Evolutionary conservation across 164 flowering plant species (phyloP).

Genomic region (Hamamelis virginiana): DNA sequence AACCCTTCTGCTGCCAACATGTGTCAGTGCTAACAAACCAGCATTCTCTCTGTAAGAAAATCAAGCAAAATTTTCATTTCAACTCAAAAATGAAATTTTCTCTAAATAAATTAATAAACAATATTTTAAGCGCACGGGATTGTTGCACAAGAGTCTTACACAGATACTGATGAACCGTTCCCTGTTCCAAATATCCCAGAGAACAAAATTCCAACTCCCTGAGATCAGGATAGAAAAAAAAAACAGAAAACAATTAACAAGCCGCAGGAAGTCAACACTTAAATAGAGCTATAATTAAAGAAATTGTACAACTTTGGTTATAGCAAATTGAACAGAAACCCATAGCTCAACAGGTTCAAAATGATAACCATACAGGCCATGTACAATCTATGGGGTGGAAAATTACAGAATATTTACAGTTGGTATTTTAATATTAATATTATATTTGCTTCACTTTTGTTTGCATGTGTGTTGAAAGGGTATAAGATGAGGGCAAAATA

Average conservation of each 20-base stretch:
- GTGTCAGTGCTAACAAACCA: constrained; percentile 81
- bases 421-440: no score
- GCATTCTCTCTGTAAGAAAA: constrained; percentile 71
- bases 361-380: no score
- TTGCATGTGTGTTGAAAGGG: no score
- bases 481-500: no score
- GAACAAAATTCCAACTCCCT: constrained; percentile 79
- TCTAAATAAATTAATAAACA: not conserved
- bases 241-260: not conserved
- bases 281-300: not conserved
- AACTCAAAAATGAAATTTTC: not conserved
- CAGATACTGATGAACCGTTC: constrained; percentile 79
- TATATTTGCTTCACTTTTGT: no score
- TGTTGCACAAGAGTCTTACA: constrained; percentile 45
- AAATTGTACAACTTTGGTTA: not conserved
- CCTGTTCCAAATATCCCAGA: constrained; percentile 91
- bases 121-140: not conserved
- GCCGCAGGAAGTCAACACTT: not conserved
- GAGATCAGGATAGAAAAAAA: constrained; percentile 10
- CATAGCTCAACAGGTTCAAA: no score
- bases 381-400: no score
- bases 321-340: not conserved
- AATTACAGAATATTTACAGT: no score
- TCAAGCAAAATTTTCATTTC: not conserved
- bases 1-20: constrained; percentile 87